Conservation (phyloP, 139 green algal genomes). For the Ettlia oleoabundans region DNA sequence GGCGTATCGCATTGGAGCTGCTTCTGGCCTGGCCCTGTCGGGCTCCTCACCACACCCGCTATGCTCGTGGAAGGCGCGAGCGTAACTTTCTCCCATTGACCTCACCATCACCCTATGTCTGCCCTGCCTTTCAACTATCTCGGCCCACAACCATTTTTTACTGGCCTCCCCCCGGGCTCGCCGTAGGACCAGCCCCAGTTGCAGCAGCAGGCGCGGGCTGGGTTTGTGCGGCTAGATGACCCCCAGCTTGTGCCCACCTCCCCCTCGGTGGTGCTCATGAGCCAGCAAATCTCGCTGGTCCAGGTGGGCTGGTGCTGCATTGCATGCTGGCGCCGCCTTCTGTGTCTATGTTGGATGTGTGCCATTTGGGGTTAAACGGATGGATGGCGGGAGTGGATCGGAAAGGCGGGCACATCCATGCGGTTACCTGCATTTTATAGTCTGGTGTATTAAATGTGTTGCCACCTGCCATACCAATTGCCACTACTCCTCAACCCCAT, state of each 20-base stretch:
- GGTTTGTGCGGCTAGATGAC: conserved; percentile 37
- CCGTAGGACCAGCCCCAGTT: not conserved
- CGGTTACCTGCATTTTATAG: no score
- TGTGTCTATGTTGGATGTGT: not conserved
- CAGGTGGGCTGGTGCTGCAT: not conserved
- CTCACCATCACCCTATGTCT: no score
- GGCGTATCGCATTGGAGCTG: no score
- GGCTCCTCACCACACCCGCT: no score
- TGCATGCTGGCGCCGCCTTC: not conserved
- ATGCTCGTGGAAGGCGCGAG: no score
- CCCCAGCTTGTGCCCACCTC: conserved; percentile 38
- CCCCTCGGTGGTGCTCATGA: conserved; percentile 32
- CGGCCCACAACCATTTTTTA: not conserved
- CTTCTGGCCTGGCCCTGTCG: not conserved
- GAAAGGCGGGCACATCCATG: no score
- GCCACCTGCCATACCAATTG: not conserved
- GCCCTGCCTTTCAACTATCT: not conserved
- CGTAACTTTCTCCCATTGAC: no score
- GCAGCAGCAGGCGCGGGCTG: not conserved
- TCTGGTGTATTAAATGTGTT: no score
- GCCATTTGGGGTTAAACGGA: not conserved
- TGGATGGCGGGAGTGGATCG: no score
- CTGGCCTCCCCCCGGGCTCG: not conserved
- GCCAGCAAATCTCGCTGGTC: conserved; percentile 42
- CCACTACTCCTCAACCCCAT: not conserved